These are phyloP conservation scores for Xerocomellus chrysenteron DNA, from an alignment of 768 basidiomycete genomes.

Conservation along the genomic window DNA sequence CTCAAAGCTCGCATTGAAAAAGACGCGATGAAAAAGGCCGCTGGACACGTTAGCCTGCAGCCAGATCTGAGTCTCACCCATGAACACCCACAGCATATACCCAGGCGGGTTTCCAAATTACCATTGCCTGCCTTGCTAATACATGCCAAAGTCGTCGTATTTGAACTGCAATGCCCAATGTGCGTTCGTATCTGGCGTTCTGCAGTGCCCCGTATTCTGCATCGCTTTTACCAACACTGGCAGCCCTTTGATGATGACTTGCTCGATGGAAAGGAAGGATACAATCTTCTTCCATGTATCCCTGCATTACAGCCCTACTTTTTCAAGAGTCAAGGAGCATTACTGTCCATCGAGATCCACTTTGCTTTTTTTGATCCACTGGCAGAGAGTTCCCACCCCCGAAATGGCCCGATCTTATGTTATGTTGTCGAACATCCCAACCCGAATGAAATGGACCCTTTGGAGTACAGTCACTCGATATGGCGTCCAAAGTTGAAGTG, in stretches of 20 bases:
- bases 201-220: constrained; percentile 31
- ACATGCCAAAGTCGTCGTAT: constrained; percentile 30
- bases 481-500: too few relatives aligned
- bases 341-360: background rate
- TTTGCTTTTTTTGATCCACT: background rate
- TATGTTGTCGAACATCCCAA: background rate
- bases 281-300: constrained; percentile 12
- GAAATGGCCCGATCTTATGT: background rate
- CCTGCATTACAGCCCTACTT: constrained; percentile 21
- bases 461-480: too few relatives aligned
- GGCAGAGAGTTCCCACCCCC: background rate
- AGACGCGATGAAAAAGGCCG: constrained; percentile 12
- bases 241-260: too few relatives aligned
- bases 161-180: constrained; percentile 39
- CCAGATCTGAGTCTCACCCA: background rate
- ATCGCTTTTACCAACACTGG: background rate
- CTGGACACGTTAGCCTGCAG: constrained; percentile 10
- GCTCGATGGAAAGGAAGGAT: background rate
- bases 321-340: background rate
- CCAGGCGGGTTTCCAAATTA: too few relatives aligned
- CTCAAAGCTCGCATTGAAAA: constrained; percentile 31
- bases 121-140: constrained; percentile 36
- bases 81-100: too few relatives aligned
- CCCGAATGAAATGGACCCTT: too few relatives aligned
- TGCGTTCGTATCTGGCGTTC: constrained; percentile 40